Percentiles rank a stretch among this genome's conserved stretches.
Evolutionary conservation across 176 grass and related monocot species (phyloP).

Genomic region (Themeda triandra): DNA sequence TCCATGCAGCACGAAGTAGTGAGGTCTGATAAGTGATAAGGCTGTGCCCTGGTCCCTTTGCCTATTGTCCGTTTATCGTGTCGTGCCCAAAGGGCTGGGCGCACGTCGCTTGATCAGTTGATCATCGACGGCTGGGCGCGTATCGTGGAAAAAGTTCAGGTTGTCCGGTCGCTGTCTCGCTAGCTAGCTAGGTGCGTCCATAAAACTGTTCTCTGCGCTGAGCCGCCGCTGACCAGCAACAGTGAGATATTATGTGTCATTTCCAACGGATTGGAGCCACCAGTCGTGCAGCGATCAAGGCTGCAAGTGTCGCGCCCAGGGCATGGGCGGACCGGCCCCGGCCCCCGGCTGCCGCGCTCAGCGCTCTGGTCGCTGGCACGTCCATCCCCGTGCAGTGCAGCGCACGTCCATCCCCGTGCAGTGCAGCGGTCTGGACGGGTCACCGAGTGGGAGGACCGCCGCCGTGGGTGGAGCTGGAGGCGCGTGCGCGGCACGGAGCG

Average conservation of each 20-base stretch:
- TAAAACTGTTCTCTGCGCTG: constrained; percentile 11
- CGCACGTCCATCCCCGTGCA: too few species aligned
- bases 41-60: too few species aligned
- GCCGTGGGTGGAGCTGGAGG: not conserved
- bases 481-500: constrained; percentile 2
- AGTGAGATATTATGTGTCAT: not conserved
- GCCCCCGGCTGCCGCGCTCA: too few species aligned
- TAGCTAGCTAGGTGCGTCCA: not conserved
- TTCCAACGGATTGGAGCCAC: not conserved
- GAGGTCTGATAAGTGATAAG: too few species aligned
- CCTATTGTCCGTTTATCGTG: too few species aligned
- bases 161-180: constrained; percentile 8
- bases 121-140: too few species aligned
- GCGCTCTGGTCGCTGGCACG: not conserved
- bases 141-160: not conserved
- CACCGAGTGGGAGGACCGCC: not conserved
- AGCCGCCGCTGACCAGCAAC: not conserved
- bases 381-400: not conserved
- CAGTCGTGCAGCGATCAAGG: not conserved
- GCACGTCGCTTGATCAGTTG: too few species aligned
- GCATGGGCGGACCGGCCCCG: not conserved
- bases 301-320: not conserved
- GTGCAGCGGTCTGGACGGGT: not conserved
- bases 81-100: too few species aligned
- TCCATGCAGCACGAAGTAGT: not conserved